These are phyloP conservation scores for Eruca vesicaria DNA, from an alignment of 441 rosid genomes.

Conservation along the genomic window DNA sequence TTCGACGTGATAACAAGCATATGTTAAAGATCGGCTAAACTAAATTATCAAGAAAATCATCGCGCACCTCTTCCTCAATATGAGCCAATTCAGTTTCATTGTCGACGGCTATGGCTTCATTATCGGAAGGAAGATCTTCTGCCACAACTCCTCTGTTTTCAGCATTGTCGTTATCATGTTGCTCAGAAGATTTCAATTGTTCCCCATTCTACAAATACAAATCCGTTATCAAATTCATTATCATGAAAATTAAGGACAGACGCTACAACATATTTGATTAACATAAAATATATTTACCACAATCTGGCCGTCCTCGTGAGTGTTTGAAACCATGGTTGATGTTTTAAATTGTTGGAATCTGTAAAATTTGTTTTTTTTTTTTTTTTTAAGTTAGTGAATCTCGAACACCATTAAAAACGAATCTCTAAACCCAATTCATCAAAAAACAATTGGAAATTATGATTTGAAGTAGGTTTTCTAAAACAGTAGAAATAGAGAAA, in stretches of 20 bases:
- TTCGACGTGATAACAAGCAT: not conserved
- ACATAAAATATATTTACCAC: not conserved
- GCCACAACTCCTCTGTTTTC: not conserved
- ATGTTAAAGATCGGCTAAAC: not conserved
- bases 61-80: not conserved
- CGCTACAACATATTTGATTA: not conserved
- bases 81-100: not conserved
- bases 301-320: not conserved
- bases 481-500: not conserved
- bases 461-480: not conserved
- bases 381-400: not conserved
- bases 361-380: not conserved
- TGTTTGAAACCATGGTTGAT: conserved; percentile 12
- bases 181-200: not conserved
- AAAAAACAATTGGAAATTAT: not conserved
- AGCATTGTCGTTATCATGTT: not conserved
- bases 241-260: not conserved
- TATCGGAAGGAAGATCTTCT: not conserved
- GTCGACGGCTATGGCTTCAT: not conserved
- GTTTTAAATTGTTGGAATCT: not conserved
- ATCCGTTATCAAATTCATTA: not conserved
- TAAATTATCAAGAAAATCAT: not conserved
- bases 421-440: not conserved
- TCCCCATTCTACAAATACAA: conserved; percentile 3
- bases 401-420: not conserved